These are phyloP conservation scores for Cryphonectria carpinicola DNA, from an alignment of 2,329 filamentous ascomycete species.

Conservation along the genomic window DNA sequence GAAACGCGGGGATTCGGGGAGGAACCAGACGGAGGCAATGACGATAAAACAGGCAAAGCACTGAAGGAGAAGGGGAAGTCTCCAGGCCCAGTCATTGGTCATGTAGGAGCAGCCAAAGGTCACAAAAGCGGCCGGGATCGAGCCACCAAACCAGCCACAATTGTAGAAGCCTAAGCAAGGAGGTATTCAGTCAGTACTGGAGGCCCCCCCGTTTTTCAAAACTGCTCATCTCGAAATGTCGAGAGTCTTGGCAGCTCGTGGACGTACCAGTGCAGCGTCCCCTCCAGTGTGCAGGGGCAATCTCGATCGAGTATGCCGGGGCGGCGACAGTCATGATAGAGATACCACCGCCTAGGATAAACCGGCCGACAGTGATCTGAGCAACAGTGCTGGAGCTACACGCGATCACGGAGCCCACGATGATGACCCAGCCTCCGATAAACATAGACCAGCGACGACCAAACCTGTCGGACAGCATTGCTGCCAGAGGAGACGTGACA, in stretches of 20 bases:
- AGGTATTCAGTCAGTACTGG: not conserved
- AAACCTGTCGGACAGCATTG: conserved; percentile 48
- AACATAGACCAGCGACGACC: conserved; percentile 53
- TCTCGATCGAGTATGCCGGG: conserved; percentile 53
- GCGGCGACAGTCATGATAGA: conserved; percentile 53
- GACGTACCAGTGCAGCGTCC: conserved; percentile 48
- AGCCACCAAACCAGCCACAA: conserved; percentile 56
- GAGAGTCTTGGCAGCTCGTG: not conserved
- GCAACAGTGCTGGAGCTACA: conserved; percentile 42
- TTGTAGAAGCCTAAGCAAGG: conserved; percentile 49
- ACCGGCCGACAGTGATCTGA: conserved; percentile 51
- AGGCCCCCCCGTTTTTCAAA: too few relatives aligned
- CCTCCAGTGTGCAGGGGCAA: conserved; percentile 54
- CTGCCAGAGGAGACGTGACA: conserved; percentile 46
- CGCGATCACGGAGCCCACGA: conserved; percentile 48
- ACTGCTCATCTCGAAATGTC: conserved; percentile 6
- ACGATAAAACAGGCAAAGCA: conserved; percentile 48
- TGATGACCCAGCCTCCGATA: conserved; percentile 47
- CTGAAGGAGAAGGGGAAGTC: conserved; percentile 54
- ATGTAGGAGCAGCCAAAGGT: conserved; percentile 53
- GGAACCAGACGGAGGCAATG: conserved; percentile 42
- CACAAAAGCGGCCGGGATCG: conserved; percentile 53
- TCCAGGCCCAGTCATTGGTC: conserved; percentile 50
- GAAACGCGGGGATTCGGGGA: conserved; percentile 48
- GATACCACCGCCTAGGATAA: conserved; percentile 52